Evolutionary conservation across 495 filamentous ascomycete species (phyloP).

Genomic region (Mycothermus thermophilus): DNA sequence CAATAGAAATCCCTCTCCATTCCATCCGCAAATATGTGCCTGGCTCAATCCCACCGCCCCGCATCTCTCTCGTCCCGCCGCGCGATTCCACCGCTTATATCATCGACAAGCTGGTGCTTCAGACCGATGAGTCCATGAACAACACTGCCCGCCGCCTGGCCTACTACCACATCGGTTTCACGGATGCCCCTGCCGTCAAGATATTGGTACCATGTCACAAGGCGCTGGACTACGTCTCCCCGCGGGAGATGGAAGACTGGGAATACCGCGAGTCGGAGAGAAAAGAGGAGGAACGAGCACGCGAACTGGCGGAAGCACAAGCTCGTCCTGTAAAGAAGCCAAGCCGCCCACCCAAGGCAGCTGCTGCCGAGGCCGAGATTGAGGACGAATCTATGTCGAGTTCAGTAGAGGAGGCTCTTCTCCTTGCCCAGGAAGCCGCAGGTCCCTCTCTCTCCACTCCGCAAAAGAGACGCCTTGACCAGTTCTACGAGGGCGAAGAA

Average conservation of each 20-base stretch:
- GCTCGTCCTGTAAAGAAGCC: background rate
- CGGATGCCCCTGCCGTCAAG: slow-evolving; percentile 26
- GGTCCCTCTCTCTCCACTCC: slow-evolving; percentile 24
- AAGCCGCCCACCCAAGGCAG: slow-evolving; percentile 7
- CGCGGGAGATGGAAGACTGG: slow-evolving; percentile 31
- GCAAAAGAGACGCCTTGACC: slow-evolving; percentile 11
- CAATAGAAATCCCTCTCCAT: slow-evolving; percentile 24
- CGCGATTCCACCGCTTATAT: slow-evolving; percentile 34
- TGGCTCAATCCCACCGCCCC: slow-evolving; percentile 25
- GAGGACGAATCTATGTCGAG: background rate
- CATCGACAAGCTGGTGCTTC: slow-evolving; percentile 30
- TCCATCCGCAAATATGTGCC: slow-evolving; percentile 22
- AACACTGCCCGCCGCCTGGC: slow-evolving; percentile 18
- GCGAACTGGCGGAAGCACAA: slow-evolving; percentile 3
- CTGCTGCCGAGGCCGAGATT: background rate
- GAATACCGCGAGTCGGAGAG: slow-evolving; percentile 22
- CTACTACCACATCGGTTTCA: slow-evolving; percentile 32
- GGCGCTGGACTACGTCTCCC: slow-evolving; percentile 33
- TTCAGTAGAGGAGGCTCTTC: slow-evolving; percentile 5
- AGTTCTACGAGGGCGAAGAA: slow-evolving; percentile 7
- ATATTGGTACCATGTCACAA: slow-evolving; percentile 24
- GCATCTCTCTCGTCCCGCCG: slow-evolving; percentile 20
- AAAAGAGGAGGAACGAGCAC: slow-evolving; percentile 16
- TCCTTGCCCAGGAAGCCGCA: slow-evolving; percentile 10
- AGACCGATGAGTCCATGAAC: slow-evolving; percentile 12